Evolutionary conservation across 2,329 filamentous ascomycete species (phyloP).

Genomic region (Hymenoscyphus repandus): DNA sequence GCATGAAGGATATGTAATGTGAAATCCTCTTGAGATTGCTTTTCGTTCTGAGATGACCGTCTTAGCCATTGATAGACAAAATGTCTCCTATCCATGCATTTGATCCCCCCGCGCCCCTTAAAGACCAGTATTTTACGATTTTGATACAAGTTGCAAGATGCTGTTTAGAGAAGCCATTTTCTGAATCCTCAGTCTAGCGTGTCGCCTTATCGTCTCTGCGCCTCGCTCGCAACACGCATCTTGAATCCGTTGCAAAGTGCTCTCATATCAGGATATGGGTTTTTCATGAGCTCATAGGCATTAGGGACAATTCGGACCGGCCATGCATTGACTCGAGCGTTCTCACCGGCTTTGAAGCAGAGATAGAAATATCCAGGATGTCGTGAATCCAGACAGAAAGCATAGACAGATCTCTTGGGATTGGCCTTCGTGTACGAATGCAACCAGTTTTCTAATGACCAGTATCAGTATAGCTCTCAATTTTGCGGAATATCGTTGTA

Average conservation of each 20-base stretch:
- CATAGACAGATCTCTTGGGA: constrained; percentile 86
- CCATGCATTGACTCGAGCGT: constrained; percentile 70
- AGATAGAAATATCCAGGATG: constrained; percentile 93
- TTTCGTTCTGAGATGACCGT: not conserved
- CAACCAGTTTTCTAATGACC: constrained; percentile 76
- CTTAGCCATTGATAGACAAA: not conserved
- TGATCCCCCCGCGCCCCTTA: not conserved
- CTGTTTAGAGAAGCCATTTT: too few relatives aligned
- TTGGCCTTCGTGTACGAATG: constrained; percentile 95
- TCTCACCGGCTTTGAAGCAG: constrained; percentile 87
- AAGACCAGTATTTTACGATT: constrained; percentile 3
- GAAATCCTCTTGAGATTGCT: not conserved
- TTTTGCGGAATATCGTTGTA: constrained; percentile 2
- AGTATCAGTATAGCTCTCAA: constrained; percentile 13
- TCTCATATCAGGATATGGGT: constrained; percentile 89
- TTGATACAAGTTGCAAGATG: constrained; percentile 9
- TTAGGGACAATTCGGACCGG: constrained; percentile 87
- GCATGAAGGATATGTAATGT: not conserved
- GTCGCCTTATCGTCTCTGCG: constrained; percentile 16
- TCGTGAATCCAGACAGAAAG: constrained; percentile 90
- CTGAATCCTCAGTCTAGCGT: not conserved
- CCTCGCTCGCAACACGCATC: constrained; percentile 30
- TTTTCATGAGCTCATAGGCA: constrained; percentile 84
- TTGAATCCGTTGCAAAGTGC: constrained; percentile 98
- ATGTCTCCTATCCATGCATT: too few relatives aligned